Percentiles rank a stretch among this genome's conserved stretches.
Conservation (phyloP, 805 yeast species). For the Pichia pseudocactophila region DNA sequence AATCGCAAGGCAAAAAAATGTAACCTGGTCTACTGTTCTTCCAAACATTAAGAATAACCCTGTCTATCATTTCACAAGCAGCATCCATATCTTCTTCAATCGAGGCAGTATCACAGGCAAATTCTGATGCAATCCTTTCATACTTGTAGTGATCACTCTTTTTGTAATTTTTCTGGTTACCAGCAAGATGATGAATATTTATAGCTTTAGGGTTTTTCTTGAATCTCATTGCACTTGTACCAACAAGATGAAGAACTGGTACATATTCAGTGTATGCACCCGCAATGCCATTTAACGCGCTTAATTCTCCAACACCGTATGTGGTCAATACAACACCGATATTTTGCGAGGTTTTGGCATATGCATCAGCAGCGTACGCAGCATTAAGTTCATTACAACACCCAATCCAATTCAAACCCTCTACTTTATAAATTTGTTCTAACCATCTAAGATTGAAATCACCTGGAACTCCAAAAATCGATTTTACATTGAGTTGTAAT, state of each 20-base stretch:
- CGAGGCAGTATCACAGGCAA: constrained; percentile 47
- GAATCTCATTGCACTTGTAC: constrained; percentile 31
- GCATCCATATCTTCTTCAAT: constrained; percentile 34
- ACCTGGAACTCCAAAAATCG: constrained; percentile 76
- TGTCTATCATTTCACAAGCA: constrained; percentile 61
- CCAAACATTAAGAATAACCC: constrained; percentile 49
- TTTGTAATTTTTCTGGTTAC: constrained; percentile 36
- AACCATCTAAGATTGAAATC: constrained; percentile 67
- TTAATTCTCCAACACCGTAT: constrained; percentile 84
- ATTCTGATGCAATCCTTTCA: constrained; percentile 47
- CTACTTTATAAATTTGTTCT: constrained; percentile 66
- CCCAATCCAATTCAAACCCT: constrained; percentile 80
- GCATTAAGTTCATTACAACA: constrained; percentile 87
- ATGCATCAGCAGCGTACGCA: constrained; percentile 84
- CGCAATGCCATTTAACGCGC: constrained; percentile 78
- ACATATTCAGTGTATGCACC: constrained; percentile 88
- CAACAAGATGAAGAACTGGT: constrained; percentile 76
- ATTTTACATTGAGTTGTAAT: constrained; percentile 42
- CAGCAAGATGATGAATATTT: constrained; percentile 52
- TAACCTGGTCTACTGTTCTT: constrained; percentile 72
- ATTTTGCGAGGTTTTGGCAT: constrained; percentile 64
- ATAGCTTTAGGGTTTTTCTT: constrained; percentile 11
- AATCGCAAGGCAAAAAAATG: constrained; percentile 66
- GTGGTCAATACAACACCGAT: constrained; percentile 71
- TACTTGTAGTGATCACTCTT: constrained; percentile 63